A percentile compares a stretch with the other conserved stretches of the same genome.
phyloP scores from a whole-genome alignment of 192 early-diverging fungal genomes.

The Linnemannia zychae region DNA sequence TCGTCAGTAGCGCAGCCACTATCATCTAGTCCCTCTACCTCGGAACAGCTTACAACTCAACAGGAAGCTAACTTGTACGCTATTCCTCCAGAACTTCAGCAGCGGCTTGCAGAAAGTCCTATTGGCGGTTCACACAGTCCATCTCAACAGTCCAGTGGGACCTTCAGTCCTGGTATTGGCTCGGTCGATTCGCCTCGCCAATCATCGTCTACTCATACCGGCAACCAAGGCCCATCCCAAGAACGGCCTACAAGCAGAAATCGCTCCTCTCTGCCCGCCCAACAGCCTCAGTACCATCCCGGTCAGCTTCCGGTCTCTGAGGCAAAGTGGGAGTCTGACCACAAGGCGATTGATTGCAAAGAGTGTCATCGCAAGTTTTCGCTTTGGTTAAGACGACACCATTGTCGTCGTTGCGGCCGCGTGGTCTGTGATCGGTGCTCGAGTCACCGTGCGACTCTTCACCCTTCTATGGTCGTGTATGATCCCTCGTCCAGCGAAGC shows the following conservation, averaged over 20 bases:
- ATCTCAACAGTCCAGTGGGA: not conserved
- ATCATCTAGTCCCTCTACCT: not conserved
- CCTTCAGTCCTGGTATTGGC: not conserved
- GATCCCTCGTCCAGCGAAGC: conserved; percentile 58
- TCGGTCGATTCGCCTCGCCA: not conserved
- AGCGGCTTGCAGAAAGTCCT: not conserved
- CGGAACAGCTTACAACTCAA: not conserved
- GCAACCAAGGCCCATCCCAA: conserved; percentile 17
- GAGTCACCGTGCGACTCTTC: conserved; percentile 65
- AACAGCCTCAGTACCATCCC: conserved; percentile 10
- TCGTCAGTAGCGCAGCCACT: not conserved
- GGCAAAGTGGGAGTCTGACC: conserved; percentile 84
- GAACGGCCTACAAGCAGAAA: not conserved
- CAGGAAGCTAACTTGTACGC: not conserved
- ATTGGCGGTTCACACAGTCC: not conserved
- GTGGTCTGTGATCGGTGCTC: conserved; percentile 89
- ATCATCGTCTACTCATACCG: not conserved
- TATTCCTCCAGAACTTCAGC: not conserved
- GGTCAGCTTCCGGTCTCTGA: conserved; percentile 40
- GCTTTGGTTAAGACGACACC: conserved; percentile 85
- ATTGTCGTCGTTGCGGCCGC: conserved; percentile 92
- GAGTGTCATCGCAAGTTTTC: conserved; percentile 79
- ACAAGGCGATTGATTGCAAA: conserved; percentile 75
- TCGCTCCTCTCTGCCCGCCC: not conserved
- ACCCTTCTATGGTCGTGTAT: conserved; percentile 60